Conservation (phyloP, 1,139 yeast species). For the Yamadazyma sp. region DNA sequence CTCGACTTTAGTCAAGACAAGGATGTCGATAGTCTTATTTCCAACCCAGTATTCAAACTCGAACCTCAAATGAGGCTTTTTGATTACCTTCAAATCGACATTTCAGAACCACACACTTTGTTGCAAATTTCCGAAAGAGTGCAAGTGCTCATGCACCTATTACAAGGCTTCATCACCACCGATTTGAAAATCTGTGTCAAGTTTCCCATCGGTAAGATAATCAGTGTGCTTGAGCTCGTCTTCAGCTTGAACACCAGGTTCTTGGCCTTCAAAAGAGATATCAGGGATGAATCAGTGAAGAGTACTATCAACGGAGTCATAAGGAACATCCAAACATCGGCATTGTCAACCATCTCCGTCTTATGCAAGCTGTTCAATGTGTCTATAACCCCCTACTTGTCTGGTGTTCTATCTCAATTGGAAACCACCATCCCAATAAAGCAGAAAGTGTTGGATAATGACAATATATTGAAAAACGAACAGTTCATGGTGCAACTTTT, state of each 20-base stretch:
- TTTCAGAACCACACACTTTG: slow-evolving; percentile 53
- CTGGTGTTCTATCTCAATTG: slow-evolving; percentile 47
- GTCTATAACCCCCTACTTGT: slow-evolving; percentile 48
- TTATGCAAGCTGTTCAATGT: slow-evolving; percentile 45
- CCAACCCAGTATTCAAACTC: slow-evolving; percentile 7
- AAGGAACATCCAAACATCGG: slow-evolving; percentile 41
- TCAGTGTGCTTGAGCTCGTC: slow-evolving; percentile 50
- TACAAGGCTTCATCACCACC: slow-evolving; percentile 44
- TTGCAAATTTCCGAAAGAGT: slow-evolving; percentile 52
- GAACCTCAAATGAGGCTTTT: slow-evolving; percentile 22
- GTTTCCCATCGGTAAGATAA: slow-evolving; percentile 58
- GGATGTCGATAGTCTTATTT: slow-evolving; percentile 33
- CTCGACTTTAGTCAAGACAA: slow-evolving; percentile 57
- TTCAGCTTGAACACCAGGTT: slow-evolving; percentile 55
- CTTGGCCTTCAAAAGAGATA: slow-evolving; percentile 55
- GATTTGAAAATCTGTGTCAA: slow-evolving; percentile 49
- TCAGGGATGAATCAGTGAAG: slow-evolving; percentile 51
- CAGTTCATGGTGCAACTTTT: slow-evolving; percentile 29
- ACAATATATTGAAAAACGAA: slow-evolving; percentile 33
- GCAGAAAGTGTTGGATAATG: slow-evolving; percentile 34
- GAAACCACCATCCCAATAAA: slow-evolving; percentile 56
- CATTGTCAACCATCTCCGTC: slow-evolving; percentile 39
- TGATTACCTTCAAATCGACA: slow-evolving; percentile 54
- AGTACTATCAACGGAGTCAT: slow-evolving; percentile 42
- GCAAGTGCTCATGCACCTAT: slow-evolving; percentile 42